A percentile compares a stretch with the other conserved stretches of the same genome.
Conservation (phyloP, 495 filamentous ascomycete genomes). For the Xylaria scruposa region DNA sequence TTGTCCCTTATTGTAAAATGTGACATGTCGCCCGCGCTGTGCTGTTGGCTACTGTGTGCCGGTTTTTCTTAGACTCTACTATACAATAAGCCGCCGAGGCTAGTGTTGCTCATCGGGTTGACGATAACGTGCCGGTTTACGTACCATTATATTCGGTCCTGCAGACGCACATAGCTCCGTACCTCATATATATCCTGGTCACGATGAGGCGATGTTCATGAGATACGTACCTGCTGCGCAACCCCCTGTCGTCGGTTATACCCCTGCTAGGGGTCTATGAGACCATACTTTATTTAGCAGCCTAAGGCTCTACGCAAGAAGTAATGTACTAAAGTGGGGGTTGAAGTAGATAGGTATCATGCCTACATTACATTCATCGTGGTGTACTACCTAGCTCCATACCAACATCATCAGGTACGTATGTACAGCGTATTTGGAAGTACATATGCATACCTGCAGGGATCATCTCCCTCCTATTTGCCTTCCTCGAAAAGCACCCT, state of each 20-base stretch:
- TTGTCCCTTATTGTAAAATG: too few species aligned
- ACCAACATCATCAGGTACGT: too few species aligned
- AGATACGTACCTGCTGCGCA: constrained; percentile 2
- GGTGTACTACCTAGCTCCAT: background rate
- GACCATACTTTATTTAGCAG: background rate
- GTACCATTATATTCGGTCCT: background rate
- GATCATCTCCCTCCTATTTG: background rate
- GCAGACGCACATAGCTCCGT: background rate
- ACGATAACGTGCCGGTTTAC: background rate
- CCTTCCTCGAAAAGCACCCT: background rate
- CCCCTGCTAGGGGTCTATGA: constrained; percentile 11
- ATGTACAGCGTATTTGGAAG: too few species aligned
- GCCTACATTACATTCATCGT: background rate
- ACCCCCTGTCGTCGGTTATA: background rate
- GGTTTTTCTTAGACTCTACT: background rate
- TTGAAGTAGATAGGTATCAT: background rate
- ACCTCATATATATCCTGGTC: constrained; percentile 10
- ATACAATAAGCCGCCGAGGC: constrained; percentile 11
- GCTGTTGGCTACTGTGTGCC: too few species aligned
- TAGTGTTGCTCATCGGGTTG: constrained; percentile 8
- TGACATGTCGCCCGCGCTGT: background rate
- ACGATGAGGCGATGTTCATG: constrained; percentile 15
- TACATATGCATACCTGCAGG: background rate
- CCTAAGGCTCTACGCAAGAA: background rate
- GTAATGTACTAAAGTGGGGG: constrained; percentile 2